Percentiles rank a stretch among this genome's conserved stretches.
These are phyloP conservation scores for Coemansia sp. DNA, from an alignment of 192 early-diverging fungal species.

Conservation along the genomic window DNA sequence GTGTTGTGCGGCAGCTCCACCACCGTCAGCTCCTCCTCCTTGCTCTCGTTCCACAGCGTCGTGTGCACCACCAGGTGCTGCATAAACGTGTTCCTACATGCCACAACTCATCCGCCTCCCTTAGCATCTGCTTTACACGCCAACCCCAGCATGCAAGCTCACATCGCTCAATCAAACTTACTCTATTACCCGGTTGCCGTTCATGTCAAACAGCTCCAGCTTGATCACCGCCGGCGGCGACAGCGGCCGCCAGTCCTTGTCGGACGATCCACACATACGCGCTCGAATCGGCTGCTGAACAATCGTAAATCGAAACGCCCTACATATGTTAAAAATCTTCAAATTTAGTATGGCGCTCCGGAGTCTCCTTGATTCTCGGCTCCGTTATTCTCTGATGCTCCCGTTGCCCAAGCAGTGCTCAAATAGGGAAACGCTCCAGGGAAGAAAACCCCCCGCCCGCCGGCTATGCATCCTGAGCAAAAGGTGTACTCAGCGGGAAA, in stretches of 20 bases:
- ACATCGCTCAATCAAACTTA: background rate
- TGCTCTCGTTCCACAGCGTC: conserved; percentile 38
- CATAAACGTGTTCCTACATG: conserved; percentile 28
- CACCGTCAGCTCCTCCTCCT: conserved; percentile 36
- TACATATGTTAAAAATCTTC: conserved; percentile 25
- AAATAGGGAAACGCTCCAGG: too few relatives aligned
- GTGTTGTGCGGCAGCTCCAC: conserved; percentile 47
- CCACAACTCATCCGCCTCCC: background rate
- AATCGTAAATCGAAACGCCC: conserved; percentile 59
- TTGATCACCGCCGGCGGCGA: conserved; percentile 75
- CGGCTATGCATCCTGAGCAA: too few relatives aligned
- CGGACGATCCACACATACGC: conserved; percentile 77
- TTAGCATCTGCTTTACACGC: too few relatives aligned
- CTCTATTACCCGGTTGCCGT: conserved; percentile 46
- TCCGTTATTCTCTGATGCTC: too few relatives aligned
- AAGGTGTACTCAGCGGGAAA: too few relatives aligned
- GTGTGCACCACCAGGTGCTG: conserved; percentile 51
- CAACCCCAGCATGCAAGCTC: too few relatives aligned
- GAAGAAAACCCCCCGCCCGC: too few relatives aligned
- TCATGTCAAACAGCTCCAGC: conserved; percentile 57
- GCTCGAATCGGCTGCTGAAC: conserved; percentile 72
- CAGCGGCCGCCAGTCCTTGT: conserved; percentile 74
- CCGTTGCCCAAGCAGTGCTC: too few relatives aligned
- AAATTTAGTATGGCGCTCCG: too few relatives aligned
- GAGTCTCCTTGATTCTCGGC: too few relatives aligned